Percentiles rank a stretch among this genome's conserved stretches.
These are phyloP conservation scores for Calonectria pseudoreteaudii DNA, from an alignment of 2,329 filamentous ascomycete species.

Conservation along the genomic window DNA sequence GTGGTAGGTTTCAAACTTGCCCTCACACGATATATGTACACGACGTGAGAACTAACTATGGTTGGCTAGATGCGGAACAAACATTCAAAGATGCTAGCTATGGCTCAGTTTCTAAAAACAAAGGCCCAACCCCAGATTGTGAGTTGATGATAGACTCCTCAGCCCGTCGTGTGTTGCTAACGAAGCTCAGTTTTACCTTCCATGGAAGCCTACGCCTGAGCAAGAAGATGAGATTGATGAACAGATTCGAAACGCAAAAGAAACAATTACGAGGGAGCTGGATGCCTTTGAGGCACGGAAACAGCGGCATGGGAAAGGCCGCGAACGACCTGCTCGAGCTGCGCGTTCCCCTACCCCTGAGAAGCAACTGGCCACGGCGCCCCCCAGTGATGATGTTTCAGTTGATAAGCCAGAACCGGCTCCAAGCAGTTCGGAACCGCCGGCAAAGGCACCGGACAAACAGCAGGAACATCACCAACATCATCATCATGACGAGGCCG, in stretches of 20 bases:
- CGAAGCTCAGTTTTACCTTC: slow-evolving; percentile 80
- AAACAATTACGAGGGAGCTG: slow-evolving; percentile 72
- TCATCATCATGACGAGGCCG: slow-evolving; percentile 74
- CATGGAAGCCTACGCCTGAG: slow-evolving; percentile 77
- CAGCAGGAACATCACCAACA: slow-evolving; percentile 26
- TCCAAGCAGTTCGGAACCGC: slow-evolving; percentile 19
- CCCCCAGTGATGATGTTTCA: slow-evolving; percentile 21
- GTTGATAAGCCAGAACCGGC: slow-evolving; percentile 17
- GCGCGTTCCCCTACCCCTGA: slow-evolving; percentile 11
- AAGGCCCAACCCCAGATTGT: slow-evolving; percentile 79
- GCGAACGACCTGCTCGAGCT: slow-evolving; percentile 27
- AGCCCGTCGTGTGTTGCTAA: background rate
- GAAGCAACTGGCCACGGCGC: slow-evolving; percentile 31
- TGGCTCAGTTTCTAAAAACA: slow-evolving; percentile 81
- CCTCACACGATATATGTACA: background rate
- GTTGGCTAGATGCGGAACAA: slow-evolving; percentile 78
- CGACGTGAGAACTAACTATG: slow-evolving; percentile 28
- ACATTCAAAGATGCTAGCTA: slow-evolving; percentile 78
- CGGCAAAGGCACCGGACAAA: slow-evolving; percentile 23
- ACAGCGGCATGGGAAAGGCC: slow-evolving; percentile 50
- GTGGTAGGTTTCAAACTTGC: slow-evolving; percentile 68
- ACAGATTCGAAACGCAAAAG: slow-evolving; percentile 76
- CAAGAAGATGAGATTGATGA: slow-evolving; percentile 78
- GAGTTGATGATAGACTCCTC: slow-evolving; percentile 50
- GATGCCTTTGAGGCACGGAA: slow-evolving; percentile 69